Evolutionary conservation across 2,329 filamentous ascomycete species (phyloP), one percentile per base, ranked within the genome.

Genomic region (Aspergillus eucalypticola): DNA sequence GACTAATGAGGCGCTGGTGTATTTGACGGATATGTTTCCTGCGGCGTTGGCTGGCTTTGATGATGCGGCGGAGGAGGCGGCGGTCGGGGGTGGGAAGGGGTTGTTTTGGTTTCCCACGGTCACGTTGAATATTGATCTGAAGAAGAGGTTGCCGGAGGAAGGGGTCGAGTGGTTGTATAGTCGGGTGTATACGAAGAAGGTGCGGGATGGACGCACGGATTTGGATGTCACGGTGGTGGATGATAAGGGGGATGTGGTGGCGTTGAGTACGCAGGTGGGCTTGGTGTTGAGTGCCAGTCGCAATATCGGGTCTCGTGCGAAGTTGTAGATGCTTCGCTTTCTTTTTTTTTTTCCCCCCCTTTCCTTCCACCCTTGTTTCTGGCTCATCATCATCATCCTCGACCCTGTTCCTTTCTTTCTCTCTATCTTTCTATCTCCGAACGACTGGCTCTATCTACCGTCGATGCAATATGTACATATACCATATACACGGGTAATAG

Each of bases 71-170:
- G 60, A 66, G 54, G 64, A 60, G 29, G 66, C 64, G 17, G 67
- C 38, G 72, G 78, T 63, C 59, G 72, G 54, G 23, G 52, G 60
- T 71, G 32, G 38, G 54, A 25, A 61, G 66, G 75, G 75, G 3
- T 76, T 56, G 73, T 86, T 86, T 66, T 92, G 90, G 90, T 92
- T 91, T 71, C 90, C 90, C 0, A 96, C 91, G 0, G 75, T 96
- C 1, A 78, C 88, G 17, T 76, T 95, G 71, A 92, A 90, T 71
- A 69, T 96, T 21, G 91, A 96, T 63, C 79, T 92, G 41, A 95
- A 94, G 79, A 90, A 89, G 71, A 73, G 82, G 6, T 72, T 96
- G 48, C 90, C 90, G 0, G 76, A 78, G 3, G 84, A 85, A 44
- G 90, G 91, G 0, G 85, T 86, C 1, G 87, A 91, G 71, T 95